Conservation (phyloP, 441 rosid species). For the Aquilaria agallochum region DNA sequence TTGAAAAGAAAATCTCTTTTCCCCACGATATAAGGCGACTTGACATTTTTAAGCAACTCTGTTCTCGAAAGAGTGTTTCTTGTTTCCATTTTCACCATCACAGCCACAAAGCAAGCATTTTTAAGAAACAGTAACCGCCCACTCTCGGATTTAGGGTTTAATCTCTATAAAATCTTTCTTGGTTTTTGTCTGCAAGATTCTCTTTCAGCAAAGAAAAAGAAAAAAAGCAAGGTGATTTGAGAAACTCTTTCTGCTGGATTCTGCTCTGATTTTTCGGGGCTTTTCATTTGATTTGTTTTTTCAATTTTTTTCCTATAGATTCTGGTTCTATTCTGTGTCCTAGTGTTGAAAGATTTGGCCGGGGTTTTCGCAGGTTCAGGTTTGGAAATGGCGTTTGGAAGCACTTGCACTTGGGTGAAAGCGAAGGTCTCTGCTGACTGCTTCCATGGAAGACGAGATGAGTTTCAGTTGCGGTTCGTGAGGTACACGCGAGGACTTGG, state of each 20-base stretch:
- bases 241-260: neutral
- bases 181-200: neutral
- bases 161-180: conserved; percentile 3
- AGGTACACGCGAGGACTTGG: conserved; percentile 53
- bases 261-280: neutral
- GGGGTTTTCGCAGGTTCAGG: neutral
- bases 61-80: conserved; percentile 11
- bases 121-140: neutral
- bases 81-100: conserved; percentile 15
- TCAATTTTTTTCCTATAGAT: neutral
- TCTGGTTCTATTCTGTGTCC: conserved; percentile 5
- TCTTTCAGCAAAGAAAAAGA: neutral
- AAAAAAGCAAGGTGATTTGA: conserved; percentile 3
- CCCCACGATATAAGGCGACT: conserved; percentile 5
- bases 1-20: neutral
- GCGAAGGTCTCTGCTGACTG: conserved; percentile 14
- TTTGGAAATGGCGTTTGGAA: conserved; percentile 35
- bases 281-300: neutral
- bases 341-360: conserved; percentile 4
- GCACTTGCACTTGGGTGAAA: conserved; percentile 32
- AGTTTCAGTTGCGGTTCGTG: conserved; percentile 38
- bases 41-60: conserved; percentile 11
- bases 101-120: too few species aligned
- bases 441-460: conserved; percentile 22
- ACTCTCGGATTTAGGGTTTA: conserved; percentile 19